Evolutionary conservation across 2,329 filamentous ascomycete species (phyloP), one percentile per base, ranked within the genome.

Genomic region (Aspergillus sclerotialis): DNA sequence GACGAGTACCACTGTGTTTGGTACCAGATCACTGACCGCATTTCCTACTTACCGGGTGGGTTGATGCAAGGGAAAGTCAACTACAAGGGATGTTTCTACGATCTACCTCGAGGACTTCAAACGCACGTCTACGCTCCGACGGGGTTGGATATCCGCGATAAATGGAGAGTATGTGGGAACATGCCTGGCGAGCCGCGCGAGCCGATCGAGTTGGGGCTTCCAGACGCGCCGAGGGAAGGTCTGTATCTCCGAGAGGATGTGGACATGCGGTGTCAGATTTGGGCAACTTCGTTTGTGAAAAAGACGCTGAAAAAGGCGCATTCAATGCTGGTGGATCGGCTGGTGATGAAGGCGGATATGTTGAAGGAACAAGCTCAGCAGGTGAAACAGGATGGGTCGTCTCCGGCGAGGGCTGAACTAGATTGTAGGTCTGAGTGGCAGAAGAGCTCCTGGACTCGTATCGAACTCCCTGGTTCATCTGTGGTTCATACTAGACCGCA

Each of bases 181-280:
- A 63, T 84, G 27, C 80, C 81, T 0, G 83, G 81, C 12, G 85
- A 93, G 58, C 73, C 77, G 1, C 67, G 70, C 18, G 73, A 81
- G 49, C 69, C 76, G 0, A 61, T 74, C 8, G 84, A 90, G 62
- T 61, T 84, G 14, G 82, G 80, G 4, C 26, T 48, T 4, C 61
- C 84, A 5, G 73, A 73, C 10, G 76, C 72, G 0, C 85, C 86
- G 0, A 60, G 70, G 14, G 67, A 76, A 26, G 87, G 86, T 0
- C 65, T 94, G 9, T 93, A 88, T 54, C 66, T 94, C 27, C 73
- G 83, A n/a, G 87, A 94, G 66, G 87, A 94, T 45, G 80, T 92
- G 31, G 81, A 87, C 43, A 79, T 94, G 69, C 75, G 75, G 37
- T 93, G 86, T 65, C 90, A 88, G 50, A 66, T 87, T 38, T 67